Evolutionary conservation across 257 asterid genomes (phyloP).

Genomic region (Ophiorrhiza pumila): DNA sequence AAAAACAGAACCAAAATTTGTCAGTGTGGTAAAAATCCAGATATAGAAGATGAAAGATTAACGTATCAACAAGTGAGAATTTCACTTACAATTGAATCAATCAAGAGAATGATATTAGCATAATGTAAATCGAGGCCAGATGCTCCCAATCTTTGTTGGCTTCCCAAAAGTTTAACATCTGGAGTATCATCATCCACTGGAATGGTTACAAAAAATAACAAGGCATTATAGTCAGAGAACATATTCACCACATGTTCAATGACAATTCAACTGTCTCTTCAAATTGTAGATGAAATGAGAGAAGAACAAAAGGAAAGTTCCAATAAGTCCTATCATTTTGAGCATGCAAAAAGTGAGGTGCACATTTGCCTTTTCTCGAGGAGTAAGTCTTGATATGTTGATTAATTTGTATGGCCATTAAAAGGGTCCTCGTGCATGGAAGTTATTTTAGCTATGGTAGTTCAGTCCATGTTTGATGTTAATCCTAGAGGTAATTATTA

Average conservation of each 20-base stretch:
- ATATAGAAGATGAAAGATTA: not conserved
- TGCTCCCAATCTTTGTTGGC: conserved; percentile 58
- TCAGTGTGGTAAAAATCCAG: not conserved
- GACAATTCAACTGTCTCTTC: not conserved
- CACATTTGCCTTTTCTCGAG: too few species aligned
- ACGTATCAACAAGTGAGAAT: not conserved
- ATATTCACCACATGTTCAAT: not conserved
- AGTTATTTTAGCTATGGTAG: not conserved
- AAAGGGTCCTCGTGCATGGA: not conserved
- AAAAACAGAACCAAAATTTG: not conserved
- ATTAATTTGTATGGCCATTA: not conserved
- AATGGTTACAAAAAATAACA: conserved; percentile 13
- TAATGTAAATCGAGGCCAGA: conserved; percentile 75
- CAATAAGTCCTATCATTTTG: not conserved
- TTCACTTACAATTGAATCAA: conserved; percentile 66
- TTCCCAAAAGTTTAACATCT: conserved; percentile 25
- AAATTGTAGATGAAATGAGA: not conserved
- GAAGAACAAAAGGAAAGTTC: not conserved
- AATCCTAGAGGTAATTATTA: not conserved
- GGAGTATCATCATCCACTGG: conserved; percentile 34
- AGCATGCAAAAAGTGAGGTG: not conserved
- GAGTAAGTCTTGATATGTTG: too few species aligned
- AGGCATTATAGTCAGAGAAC: not conserved
- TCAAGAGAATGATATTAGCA: conserved; percentile 74
- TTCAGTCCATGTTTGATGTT: not conserved